Conservation (phyloP, 108 stramenopile genomes). For the Stephanodiscus minutulus region DNA sequence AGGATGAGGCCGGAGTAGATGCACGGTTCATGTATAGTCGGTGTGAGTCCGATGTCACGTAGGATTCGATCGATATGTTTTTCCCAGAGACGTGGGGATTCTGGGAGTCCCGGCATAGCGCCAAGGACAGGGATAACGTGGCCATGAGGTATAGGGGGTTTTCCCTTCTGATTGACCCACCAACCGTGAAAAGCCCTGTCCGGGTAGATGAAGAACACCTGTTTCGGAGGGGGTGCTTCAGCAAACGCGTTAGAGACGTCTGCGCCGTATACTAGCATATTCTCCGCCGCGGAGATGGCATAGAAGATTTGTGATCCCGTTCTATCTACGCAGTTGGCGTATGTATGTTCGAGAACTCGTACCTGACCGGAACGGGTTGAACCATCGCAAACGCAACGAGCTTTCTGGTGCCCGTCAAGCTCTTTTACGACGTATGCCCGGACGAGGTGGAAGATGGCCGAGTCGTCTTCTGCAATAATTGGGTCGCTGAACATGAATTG, state of each 20-base stretch:
- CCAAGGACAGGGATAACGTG: conserved; percentile 33
- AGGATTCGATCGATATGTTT: conserved; percentile 21
- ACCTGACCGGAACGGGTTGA: too few relatives aligned
- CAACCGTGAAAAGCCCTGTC: conserved; percentile 39
- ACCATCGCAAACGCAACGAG: too few relatives aligned
- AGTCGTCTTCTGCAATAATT: background rate
- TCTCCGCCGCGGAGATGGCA: too few relatives aligned
- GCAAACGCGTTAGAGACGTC: too few relatives aligned
- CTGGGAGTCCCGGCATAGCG: conserved; percentile 18
- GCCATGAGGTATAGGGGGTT: too few relatives aligned
- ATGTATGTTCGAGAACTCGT: background rate
- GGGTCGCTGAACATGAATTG: too few relatives aligned
- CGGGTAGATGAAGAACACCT: conserved; percentile 27
- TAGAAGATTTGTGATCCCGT: conserved; percentile 20
- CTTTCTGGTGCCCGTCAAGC: too few relatives aligned
- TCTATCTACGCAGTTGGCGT: conserved; percentile 20
- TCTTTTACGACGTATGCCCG: background rate
- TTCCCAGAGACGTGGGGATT: too few relatives aligned
- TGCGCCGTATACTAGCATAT: too few relatives aligned
- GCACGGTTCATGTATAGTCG: conserved; percentile 21
- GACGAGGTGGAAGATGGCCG: background rate
- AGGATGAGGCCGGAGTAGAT: conserved; percentile 7
- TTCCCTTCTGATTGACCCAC: conserved; percentile 29
- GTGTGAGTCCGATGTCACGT: background rate
- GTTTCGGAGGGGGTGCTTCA: too few relatives aligned